A percentile compares a stretch with the other conserved stretches of the same genome.
Conservation (phyloP, 495 filamentous ascomycete genomes). For the Cudoniella acicularis region DNA sequence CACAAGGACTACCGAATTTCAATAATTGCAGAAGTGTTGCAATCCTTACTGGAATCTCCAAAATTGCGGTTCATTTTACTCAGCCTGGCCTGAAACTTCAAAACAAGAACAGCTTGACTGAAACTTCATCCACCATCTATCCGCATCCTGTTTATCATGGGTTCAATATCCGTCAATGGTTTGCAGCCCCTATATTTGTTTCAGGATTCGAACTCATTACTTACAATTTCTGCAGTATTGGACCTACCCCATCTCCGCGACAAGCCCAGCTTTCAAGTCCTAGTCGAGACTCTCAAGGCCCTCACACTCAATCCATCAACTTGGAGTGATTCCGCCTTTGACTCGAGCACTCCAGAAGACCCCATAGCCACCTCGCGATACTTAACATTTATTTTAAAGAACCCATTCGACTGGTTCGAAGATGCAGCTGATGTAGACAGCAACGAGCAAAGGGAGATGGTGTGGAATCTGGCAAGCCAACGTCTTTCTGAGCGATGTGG, state of each 20-base stretch:
- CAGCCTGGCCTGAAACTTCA: too few species aligned
- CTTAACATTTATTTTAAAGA: slow-evolving; percentile 73
- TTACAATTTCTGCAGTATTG: slow-evolving; percentile 34
- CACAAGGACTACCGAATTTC: too few species aligned
- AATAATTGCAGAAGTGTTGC: too few species aligned
- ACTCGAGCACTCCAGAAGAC: not conserved
- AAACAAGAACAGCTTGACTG: too few species aligned
- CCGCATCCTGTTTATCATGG: not conserved
- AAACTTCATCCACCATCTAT: not conserved
- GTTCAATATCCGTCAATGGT: not conserved
- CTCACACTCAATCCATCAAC: slow-evolving; percentile 39
- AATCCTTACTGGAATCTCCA: too few species aligned
- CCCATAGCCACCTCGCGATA: slow-evolving; percentile 36
- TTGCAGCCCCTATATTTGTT: not conserved
- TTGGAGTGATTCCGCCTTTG: slow-evolving; percentile 14
- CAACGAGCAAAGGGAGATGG: slow-evolving; percentile 56
- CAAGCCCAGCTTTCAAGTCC: slow-evolving; percentile 43
- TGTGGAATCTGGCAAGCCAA: slow-evolving; percentile 77
- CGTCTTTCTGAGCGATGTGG: slow-evolving; percentile 83
- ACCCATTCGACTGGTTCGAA: slow-evolving; percentile 68
- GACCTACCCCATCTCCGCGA: slow-evolving; percentile 51
- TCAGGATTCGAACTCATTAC: not conserved
- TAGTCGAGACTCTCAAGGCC: slow-evolving; percentile 41
- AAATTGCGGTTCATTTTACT: too few species aligned
- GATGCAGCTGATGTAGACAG: slow-evolving; percentile 40